Percentiles rank a stretch among this genome's conserved stretches.
These are phyloP conservation scores for Nannizziopsis barbatae DNA, from an alignment of 2,329 filamentous ascomycete genomes.

Conservation along the genomic window DNA sequence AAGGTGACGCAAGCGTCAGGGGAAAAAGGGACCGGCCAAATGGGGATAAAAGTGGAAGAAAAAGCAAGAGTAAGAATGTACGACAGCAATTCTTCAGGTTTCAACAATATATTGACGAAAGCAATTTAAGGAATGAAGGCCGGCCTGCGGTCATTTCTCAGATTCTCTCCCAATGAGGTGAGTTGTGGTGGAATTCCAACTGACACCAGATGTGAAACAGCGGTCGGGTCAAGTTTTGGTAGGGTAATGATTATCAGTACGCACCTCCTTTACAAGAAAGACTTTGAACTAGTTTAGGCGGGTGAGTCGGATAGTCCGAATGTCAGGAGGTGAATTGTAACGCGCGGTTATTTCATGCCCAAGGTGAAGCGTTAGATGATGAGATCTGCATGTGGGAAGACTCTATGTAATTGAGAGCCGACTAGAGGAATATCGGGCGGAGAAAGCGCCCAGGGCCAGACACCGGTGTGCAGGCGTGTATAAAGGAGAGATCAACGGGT, in stretches of 20 bases:
- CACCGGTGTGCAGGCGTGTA: not conserved
- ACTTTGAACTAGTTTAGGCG: not conserved
- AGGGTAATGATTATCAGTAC: constrained; percentile 1
- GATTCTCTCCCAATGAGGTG: not conserved
- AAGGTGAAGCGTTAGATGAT: not conserved
- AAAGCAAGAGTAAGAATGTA: constrained; percentile 1
- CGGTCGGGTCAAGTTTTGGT: not conserved
- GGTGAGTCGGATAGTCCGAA: not conserved
- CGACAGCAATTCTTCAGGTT: not conserved
- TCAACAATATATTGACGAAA: not conserved
- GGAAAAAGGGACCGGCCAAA: not conserved
- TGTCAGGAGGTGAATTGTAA: constrained; percentile 2
- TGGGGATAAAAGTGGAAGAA: not conserved
- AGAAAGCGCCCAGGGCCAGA: not conserved
- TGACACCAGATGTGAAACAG: constrained; percentile 6
- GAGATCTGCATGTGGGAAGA: not conserved
- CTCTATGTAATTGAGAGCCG: not conserved
- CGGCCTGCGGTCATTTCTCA: not conserved
- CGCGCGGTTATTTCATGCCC: not conserved
- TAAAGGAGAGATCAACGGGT: not conserved
- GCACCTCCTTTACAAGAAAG: constrained; percentile 6
- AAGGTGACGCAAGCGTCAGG: constrained; percentile 3
- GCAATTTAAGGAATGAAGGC: not conserved
- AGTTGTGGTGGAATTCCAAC: not conserved
- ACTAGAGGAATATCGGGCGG: not conserved